Evolutionary conservation across 1,284 basidiomycete species (phyloP).

Genomic region (Cutaneotrichosporon dermatis): DNA sequence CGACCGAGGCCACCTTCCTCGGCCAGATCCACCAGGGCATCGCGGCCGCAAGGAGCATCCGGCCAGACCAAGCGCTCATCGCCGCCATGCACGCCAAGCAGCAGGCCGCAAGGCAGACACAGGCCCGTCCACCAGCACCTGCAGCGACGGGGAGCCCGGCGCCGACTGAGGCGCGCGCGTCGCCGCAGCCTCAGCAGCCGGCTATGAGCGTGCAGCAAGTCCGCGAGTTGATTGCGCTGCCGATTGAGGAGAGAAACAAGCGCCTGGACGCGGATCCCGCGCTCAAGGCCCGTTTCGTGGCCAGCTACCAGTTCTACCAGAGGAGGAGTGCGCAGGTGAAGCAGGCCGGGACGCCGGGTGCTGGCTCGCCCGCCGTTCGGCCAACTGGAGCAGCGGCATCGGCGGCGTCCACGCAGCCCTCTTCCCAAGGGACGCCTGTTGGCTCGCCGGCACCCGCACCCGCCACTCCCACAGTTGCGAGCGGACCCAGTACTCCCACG

Average conservation of each 20-base stretch:
- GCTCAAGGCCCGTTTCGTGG: constrained; percentile 3
- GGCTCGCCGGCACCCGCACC: neutral
- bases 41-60: constrained; percentile 9
- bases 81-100: constrained; percentile 9
- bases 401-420: neutral
- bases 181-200: constrained; percentile 1
- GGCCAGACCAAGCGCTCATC: constrained; percentile 15
- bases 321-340: constrained; percentile 2
- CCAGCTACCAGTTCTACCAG: constrained; percentile 12
- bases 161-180: neutral
- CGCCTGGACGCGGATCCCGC: constrained; percentile 2
- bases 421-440: neutral
- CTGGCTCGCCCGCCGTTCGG: neutral
- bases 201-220: constrained; percentile 12
- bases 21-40: constrained; percentile 12
- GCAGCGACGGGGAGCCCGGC: neutral
- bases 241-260: constrained; percentile 4
- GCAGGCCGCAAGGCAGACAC: constrained; percentile 2
- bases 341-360: neutral
- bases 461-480: neutral
- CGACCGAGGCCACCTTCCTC: constrained; percentile 17
- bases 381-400: neutral
- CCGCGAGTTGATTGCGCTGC: constrained; percentile 8
- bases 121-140: neutral
- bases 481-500: no score